Evolutionary conservation across 2,329 filamentous ascomycete genomes (phyloP).

Genomic region (Diaporthe amygdali): DNA sequence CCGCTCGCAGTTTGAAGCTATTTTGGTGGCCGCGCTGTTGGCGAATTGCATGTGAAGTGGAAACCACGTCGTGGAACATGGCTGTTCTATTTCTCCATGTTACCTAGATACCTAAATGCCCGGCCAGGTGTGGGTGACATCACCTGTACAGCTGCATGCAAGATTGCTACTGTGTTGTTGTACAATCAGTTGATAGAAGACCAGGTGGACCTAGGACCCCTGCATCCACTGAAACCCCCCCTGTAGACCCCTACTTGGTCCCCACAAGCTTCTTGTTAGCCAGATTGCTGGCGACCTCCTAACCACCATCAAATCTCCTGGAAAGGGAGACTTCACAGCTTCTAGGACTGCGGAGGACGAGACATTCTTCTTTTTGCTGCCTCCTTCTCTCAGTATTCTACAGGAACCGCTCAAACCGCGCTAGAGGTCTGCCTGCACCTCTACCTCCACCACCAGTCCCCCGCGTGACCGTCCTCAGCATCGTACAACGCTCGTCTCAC

Average conservation of each 20-base stretch:
- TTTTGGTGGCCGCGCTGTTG: not conserved
- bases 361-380: not conserved
- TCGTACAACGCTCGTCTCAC: not conserved
- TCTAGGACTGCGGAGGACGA: not conserved
- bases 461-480: not conserved
- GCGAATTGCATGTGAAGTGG: not conserved
- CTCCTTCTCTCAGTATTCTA: not conserved
- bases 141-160: not conserved
- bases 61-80: not conserved
- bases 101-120: not conserved
- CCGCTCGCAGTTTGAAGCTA: not conserved
- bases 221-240: constrained; percentile 19
- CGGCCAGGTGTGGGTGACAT: not conserved
- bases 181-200: not conserved
- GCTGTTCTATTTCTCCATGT: not conserved
- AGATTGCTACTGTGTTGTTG: not conserved
- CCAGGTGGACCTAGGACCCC: constrained; percentile 4
- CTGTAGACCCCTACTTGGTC: constrained; percentile 20
- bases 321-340: constrained; percentile 24
- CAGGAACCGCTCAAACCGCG: not conserved
- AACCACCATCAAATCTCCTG: constrained; percentile 23
- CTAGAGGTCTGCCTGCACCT: not conserved
- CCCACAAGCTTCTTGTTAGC: constrained; percentile 23
- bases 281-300: constrained; percentile 28
- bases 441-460: not conserved